Evolutionary conservation across 805 yeast genomes (phyloP), one percentile per base, ranked within the genome.

Genomic region (Metschnikowia noctiluminum): DNA sequence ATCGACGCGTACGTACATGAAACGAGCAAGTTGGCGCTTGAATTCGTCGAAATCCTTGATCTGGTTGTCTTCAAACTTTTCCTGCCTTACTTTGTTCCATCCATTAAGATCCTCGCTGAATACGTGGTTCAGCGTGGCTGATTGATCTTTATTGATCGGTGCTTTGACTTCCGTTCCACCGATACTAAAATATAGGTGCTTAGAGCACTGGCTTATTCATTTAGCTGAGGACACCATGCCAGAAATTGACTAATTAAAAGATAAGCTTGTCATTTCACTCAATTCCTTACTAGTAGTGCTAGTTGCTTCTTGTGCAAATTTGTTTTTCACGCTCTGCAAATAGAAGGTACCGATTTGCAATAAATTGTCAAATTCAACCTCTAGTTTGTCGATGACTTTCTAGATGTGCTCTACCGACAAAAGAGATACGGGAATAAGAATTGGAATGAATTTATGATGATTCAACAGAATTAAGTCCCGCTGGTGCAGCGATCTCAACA

Each of bases 391-490:
- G 11, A 55, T 42, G 14, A 58, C 59, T 42, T 46, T 49, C 12
- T 51, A 45, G 3, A 68, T 46, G 52, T 69, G 72, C 37, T 70
- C 72, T 6, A 69, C 46, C 8, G 75, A 68, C 46, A 50, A 67
- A 8, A 66, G 46, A 1, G 74, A 70, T 1, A 65, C 51, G 2
- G 77, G 76, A 0, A 71, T 62, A 7, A 69, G 46, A 5, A 73
- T 61, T 0, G 76, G 76, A 8, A 66, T 61, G 35, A 63, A 55
- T 4, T 52, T 28, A 15, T 42, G 35, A 5, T 7, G 32, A 5
- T 5, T 28, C 40, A 39, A 31, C 6, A 2, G 36, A 13, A 11
- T 34, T 34, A 15, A 46, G 40, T 6, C 49, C 40, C 7, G 44
- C 40, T n/a, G 50, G 43, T n/a, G 42, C 28, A 44, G 45, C 13